A percentile compares a stretch with the other conserved stretches of the same genome.
Evolutionary conservation across 495 filamentous ascomycete species (phyloP).

Genomic region (Sporormia fimetaria): DNA sequence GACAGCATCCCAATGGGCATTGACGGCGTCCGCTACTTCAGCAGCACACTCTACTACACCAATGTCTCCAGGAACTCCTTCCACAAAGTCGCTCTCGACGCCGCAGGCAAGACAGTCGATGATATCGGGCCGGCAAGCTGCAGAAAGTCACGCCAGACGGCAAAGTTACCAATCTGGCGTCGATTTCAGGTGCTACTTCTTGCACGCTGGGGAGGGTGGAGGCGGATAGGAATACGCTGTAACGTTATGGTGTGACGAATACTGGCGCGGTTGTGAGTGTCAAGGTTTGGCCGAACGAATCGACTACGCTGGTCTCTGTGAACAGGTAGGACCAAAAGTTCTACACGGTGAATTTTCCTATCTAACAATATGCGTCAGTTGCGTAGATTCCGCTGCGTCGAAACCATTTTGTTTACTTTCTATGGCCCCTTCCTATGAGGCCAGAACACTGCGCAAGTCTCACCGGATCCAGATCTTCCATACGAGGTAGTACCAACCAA

Average conservation of each 20-base stretch:
- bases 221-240: conserved; percentile 33
- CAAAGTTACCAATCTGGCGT: conserved; percentile 28
- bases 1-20: conserved; percentile 15
- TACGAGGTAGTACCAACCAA: no score
- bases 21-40: conserved; percentile 16
- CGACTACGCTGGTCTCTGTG: no score
- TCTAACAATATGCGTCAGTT: no score
- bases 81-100: conserved; percentile 34
- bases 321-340: no score
- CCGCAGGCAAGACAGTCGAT: conserved; percentile 33
- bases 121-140: conserved; percentile 28
- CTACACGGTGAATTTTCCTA: no score
- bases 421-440: no score
- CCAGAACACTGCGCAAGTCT: no score
- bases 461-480: no score
- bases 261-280: conserved; percentile 5
- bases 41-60: conserved; percentile 35
- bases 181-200: conserved; percentile 30
- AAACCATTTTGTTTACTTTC: no score
- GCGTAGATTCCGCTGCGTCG: no score
- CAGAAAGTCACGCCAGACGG: conserved; percentile 35
- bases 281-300: no score
- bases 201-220: conserved; percentile 35
- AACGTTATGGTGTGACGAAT: conserved; percentile 27
- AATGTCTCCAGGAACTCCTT: conserved; percentile 39